These are phyloP conservation scores for Quillaja saponaria DNA, from an alignment of 306 rosid genomes.

Conservation along the genomic window DNA sequence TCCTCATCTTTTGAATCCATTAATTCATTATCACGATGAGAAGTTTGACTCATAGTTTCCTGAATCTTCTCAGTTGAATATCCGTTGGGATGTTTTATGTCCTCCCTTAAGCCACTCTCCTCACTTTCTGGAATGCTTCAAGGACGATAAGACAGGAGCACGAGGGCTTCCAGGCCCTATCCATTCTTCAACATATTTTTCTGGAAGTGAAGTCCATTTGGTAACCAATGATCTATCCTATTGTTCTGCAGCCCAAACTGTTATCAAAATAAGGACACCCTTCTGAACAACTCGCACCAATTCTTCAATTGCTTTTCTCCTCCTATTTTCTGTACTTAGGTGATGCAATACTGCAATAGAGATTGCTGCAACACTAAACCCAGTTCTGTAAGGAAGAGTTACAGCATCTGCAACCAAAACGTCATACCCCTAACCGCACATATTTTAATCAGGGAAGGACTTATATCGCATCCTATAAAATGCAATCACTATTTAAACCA, in stretches of 20 bases:
- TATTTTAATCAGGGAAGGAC: slow-evolving; percentile 74
- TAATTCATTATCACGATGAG: slow-evolving; percentile 18
- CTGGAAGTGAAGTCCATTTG: slow-evolving; percentile 84
- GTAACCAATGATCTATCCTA: slow-evolving; percentile 67
- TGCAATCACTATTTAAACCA: slow-evolving; percentile 63
- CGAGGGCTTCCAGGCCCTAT: slow-evolving; percentile 78
- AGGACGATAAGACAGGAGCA: slow-evolving; percentile 49
- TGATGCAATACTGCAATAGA: slow-evolving; percentile 96
- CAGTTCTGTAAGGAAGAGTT: slow-evolving; percentile 79
- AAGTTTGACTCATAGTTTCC: slow-evolving; percentile 28
- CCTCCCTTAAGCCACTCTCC: slow-evolving; percentile 46
- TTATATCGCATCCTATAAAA: slow-evolving; percentile 85
- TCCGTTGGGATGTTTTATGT: slow-evolving; percentile 37
- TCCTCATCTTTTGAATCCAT: slow-evolving; percentile 36
- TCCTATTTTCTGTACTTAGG: slow-evolving; percentile 77
- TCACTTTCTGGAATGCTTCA: slow-evolving; percentile 77
- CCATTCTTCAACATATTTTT: slow-evolving; percentile 86
- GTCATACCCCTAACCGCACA: slow-evolving; percentile 77
- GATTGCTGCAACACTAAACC: slow-evolving; percentile 87
- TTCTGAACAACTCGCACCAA: slow-evolving; percentile 81
- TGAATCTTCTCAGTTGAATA: slow-evolving; percentile 27
- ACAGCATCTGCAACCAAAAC: slow-evolving; percentile 89
- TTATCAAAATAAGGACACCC: slow-evolving; percentile 85
- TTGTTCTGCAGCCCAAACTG: slow-evolving; percentile 98
- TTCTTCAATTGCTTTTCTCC: slow-evolving; percentile 84